Evolutionary conservation across 2,329 filamentous ascomycete genomes (phyloP), one percentile per base, ranked within the genome.

Genomic region (Sclerotinia minor): DNA sequence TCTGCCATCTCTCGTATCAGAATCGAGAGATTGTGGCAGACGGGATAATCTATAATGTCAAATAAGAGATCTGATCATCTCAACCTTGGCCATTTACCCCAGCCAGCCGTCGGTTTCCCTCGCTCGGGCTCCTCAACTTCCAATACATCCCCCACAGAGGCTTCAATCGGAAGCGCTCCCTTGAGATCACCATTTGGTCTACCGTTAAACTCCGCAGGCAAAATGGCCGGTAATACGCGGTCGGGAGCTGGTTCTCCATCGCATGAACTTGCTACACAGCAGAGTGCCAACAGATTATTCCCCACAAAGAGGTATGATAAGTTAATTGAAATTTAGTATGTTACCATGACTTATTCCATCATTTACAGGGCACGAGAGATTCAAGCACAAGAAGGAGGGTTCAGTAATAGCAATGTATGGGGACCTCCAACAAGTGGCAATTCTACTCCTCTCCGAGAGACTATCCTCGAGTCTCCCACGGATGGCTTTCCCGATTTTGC

Each of bases 241-340:
- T 91, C 94, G 77, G 93, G 94, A 83, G 89, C 92, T 83, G 94
- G 94, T 79, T 99, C 95, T 85, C 95, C 95, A 76, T 97, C 94
- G 80, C 94, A 97, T 82, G 95, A 98, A 73, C 80, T 82, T 55
- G 66, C 61, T 77, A 26, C 45, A 5, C 88, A 89, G 68, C 8
- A 61, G 29, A 88, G 87, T 72, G 78, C 79, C 67, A 81, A 84
- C 78, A 86, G 94, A 75, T 83, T 98, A 69, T 97, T 91, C 80
- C 93, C 93, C 80, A 93, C 93, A 71, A 98, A 98, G 83, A 89
- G 95, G 93, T 97, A 86, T 77, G 88, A 82, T 72, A 52, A 19
- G 9, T 52, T 29, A 3, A 38, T 5, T 29, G 38, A 29, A 15
- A 15, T 26, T 24, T 9, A 32, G 17, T 7, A n/a, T 65, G 21